Conservation (phyloP, 179 eudicot genomes). For the Spinacia oleracea region DNA sequence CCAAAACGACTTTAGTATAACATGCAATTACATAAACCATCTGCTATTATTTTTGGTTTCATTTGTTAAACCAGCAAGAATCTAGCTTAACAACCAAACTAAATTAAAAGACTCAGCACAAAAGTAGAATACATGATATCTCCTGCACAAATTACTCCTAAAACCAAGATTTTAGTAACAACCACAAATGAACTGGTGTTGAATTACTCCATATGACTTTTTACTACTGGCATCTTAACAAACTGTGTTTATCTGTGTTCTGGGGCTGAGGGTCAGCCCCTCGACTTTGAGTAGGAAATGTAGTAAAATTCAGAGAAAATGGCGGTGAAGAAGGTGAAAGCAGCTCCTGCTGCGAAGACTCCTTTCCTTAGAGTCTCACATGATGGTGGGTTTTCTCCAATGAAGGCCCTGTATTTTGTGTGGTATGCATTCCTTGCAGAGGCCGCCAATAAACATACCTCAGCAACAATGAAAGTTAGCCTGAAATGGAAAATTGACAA, state of each 20-base stretch:
- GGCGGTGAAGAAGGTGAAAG: slow-evolving; percentile 68
- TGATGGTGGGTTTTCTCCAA: slow-evolving; percentile 48
- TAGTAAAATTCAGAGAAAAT: slow-evolving; percentile 73
- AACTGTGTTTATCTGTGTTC: neutral
- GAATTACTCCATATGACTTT: neutral
- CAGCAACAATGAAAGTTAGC: slow-evolving; percentile 76
- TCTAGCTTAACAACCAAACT: slow-evolving; percentile 1
- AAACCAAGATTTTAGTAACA: neutral
- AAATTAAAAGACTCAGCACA: neutral
- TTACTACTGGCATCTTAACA: neutral
- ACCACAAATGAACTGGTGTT: neutral
- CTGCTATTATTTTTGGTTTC: neutral
- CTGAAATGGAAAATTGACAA: slow-evolving; percentile 34
- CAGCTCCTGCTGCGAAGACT: slow-evolving; percentile 89
- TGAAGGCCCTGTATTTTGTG: slow-evolving; percentile 47
- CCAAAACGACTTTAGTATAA: too few species aligned
- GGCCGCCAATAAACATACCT: slow-evolving; percentile 75
- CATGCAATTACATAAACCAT: neutral
- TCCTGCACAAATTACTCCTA: neutral
- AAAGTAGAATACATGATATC: slow-evolving; percentile 1
- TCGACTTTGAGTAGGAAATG: slow-evolving; percentile 56
- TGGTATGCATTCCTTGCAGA: slow-evolving; percentile 75
- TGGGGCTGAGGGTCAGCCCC: slow-evolving; percentile 35
- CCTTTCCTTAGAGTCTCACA: slow-evolving; percentile 86
- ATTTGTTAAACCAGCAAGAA: slow-evolving; percentile 13